Base-by-base conservation (phyloP, 2,329 filamentous ascomycete species). In the Spiromastix sp. region DNA sequence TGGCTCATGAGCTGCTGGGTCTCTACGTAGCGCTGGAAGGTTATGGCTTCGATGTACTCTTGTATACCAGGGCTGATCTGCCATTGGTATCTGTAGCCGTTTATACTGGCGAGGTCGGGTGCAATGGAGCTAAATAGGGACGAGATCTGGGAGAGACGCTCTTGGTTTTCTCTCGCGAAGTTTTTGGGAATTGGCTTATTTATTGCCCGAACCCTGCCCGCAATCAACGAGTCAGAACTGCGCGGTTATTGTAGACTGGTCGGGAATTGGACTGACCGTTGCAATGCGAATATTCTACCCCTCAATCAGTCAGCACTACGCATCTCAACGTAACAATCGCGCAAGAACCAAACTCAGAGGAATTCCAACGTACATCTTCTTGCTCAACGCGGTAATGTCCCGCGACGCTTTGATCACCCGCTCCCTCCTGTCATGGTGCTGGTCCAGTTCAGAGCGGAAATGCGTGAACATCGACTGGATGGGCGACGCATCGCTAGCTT, bases 341-440 rank as follows among this genome's bases (percentile, higher is more conserved):
- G n/a, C n/a, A n/a, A n/a, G n/a, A n/a, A n/a, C n/a, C n/a, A n/a
- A n/a, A n/a, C n/a, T n/a, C n/a, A n/a, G n/a, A n/a, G n/a, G n/a
- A n/a, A n/a, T n/a, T n/a, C n/a, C 30, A 22, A 46, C 70, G 63
- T 61, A 93, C 86, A 96, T 93, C 66, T 96, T 98, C 70, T 98
- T 98, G 61, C 85, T 94, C 36, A 86, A 68, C 0, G 85, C 86
- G 5, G 91, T 98, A 39, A 98, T 83, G 57, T 98, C 91, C 42
- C 89, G 71, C 6, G 85, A 93, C 2, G 79, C 81, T 66, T 96
- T 98, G 53, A 93, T 83, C 47, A 94, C 77, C 35, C 81, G 76
- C 64, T 95, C 87, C 38, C 86, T 74, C 11, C 91, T 79, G 60
- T 96, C 91, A 59, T 98, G 85, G 56, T 96, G 89, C 61, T 91